A percentile compares a stretch with the other conserved stretches of the same genome.
Conservation (phyloP, 345 rosid species). For the Bruguiera parviflora region DNA sequence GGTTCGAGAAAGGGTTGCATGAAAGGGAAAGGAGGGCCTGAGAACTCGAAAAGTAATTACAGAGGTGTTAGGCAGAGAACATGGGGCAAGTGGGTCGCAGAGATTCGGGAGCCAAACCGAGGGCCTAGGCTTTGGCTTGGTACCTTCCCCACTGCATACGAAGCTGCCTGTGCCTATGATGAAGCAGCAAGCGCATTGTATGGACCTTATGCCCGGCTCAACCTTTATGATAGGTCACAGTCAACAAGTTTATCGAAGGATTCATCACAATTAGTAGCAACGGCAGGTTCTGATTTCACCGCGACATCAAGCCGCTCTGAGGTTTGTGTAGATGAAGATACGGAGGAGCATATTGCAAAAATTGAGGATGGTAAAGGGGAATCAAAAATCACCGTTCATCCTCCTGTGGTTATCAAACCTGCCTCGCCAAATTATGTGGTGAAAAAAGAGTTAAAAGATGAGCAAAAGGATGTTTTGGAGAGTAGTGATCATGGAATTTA, state of each 20-base stretch:
- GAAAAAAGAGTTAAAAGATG: conserved; percentile 15
- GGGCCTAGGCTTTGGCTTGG: conserved; percentile 82
- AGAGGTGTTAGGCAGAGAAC: conserved; percentile 89
- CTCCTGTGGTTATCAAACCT: not conserved
- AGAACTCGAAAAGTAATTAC: conserved; percentile 47
- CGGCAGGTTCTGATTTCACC: conserved; percentile 30
- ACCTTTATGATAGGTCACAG: conserved; percentile 32
- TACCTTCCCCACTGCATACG: conserved; percentile 55
- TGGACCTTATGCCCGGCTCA: conserved; percentile 57
- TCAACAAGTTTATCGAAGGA: not conserved
- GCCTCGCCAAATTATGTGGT: not conserved
- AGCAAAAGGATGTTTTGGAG: not conserved
- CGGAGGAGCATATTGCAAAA: conserved; percentile 10
- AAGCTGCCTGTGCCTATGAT: conserved; percentile 88
- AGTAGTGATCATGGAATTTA: conserved; percentile 1
- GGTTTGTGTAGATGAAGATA: conserved; percentile 33
- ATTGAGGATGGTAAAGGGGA: conserved; percentile 27
- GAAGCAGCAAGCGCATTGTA: conserved; percentile 72
- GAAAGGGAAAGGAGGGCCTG: conserved; percentile 97
- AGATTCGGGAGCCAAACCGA: conserved; percentile 67
- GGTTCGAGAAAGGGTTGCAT: conserved; percentile 86
- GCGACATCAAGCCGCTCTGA: conserved; percentile 43
- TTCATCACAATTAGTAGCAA: conserved; percentile 4
- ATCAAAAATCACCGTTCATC: not conserved
- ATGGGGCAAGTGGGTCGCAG: conserved; percentile 98